Evolutionary conservation across 1,284 basidiomycete species (phyloP).

Genomic region (Meripilus lineatus): DNA sequence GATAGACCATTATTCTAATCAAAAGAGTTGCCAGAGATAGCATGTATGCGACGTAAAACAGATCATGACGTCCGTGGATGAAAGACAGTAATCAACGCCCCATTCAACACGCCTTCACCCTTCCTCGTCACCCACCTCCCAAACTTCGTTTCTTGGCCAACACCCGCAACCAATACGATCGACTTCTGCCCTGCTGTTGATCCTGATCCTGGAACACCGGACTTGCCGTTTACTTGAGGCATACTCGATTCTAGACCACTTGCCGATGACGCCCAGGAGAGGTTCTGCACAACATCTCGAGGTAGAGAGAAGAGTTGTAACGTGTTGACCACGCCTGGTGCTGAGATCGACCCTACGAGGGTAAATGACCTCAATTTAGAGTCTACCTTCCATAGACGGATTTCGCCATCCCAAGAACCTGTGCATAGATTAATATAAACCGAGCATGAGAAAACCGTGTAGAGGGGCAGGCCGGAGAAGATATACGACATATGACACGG

Average conservation of each 20-base stretch:
- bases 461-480: neutral
- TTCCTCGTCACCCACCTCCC: constrained; percentile 86
- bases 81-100: constrained; percentile 59
- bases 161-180: constrained; percentile 70
- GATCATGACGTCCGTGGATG: constrained; percentile 35
- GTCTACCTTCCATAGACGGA: constrained; percentile 89
- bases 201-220: constrained; percentile 7
- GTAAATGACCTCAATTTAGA: constrained; percentile 72
- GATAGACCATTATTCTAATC: too few relatives aligned
- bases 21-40: too few relatives aligned
- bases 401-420: constrained; percentile 91
- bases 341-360: constrained; percentile 57
- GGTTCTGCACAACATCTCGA: constrained; percentile 42
- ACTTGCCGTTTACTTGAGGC: constrained; percentile 14
- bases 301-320: constrained; percentile 69
- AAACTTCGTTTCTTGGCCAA: constrained; percentile 85
- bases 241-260: constrained; percentile 40
- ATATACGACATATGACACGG: neutral
- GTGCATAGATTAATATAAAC: too few relatives aligned
- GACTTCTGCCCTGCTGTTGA: constrained; percentile 28
- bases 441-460: too few relatives aligned
- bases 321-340: constrained; percentile 84
- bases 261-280: constrained; percentile 8
- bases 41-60: too few relatives aligned
- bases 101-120: constrained; percentile 66